Percentiles rank a stretch among this genome's conserved stretches.
Evolutionary conservation across 2,329 filamentous ascomycete species (phyloP).

Genomic region (Fusarium sp.): DNA sequence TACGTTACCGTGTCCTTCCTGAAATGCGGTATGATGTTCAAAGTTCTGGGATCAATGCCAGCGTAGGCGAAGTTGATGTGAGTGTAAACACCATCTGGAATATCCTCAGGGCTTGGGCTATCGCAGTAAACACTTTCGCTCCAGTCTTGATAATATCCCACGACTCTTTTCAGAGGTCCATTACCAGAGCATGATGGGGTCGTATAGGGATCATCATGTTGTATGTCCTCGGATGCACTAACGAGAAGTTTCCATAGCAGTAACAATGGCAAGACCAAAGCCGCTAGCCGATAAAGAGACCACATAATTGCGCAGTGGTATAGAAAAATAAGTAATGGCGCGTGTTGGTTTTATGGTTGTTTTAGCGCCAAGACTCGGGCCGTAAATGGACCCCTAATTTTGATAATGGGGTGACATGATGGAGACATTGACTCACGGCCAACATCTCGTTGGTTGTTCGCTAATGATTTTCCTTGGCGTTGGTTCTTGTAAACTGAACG

Average conservation of each 20-base stretch:
- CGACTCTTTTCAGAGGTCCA: background rate
- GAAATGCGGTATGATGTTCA: conserved; percentile 10
- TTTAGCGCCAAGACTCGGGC: background rate
- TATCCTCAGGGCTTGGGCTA: conserved; percentile 44
- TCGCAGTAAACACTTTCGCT: conserved; percentile 27
- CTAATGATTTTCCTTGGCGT: background rate
- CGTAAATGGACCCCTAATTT: background rate
- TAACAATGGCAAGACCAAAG: fast-evolving
- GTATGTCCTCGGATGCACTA: background rate
- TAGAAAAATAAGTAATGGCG: background rate
- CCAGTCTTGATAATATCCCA: background rate
- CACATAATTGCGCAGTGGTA: background rate
- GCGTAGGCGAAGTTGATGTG: conserved; percentile 26
- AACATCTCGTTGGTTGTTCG: background rate
- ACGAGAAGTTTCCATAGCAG: background rate
- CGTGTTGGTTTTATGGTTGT: background rate
- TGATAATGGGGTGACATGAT: background rate
- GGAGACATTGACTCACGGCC: background rate
- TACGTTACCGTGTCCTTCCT: background rate
- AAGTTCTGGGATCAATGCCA: conserved; percentile 42
- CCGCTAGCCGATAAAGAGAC: background rate
- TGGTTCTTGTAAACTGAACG: background rate
- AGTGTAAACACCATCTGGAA: background rate
- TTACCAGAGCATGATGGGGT: fast-evolving
- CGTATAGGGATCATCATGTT: background rate